Conservation (phyloP, 2,329 filamentous ascomycete species). For the Neurospora sp. region DNA sequence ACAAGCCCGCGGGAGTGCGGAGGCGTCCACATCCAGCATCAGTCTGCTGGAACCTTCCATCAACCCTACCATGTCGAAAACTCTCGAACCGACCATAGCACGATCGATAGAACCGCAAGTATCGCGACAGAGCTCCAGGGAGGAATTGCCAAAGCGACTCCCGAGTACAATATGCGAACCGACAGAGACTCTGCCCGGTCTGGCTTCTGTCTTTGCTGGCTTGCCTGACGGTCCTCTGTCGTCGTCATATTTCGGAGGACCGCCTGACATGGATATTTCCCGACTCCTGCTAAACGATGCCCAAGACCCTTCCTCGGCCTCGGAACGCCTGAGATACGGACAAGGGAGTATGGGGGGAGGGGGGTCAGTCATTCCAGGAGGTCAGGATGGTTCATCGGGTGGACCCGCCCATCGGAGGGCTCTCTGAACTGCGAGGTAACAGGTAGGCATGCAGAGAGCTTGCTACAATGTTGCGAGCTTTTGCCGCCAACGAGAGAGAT, state of each 20-base stretch:
- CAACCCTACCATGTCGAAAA: constrained; percentile 38
- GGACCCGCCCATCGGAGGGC: constrained; percentile 3
- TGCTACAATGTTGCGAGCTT: neutral
- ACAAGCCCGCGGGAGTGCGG: constrained; percentile 18
- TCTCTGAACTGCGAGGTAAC: neutral
- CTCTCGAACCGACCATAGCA: constrained; percentile 29
- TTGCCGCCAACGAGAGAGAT: neutral
- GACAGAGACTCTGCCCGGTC: constrained; percentile 26
- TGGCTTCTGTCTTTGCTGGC: constrained; percentile 28
- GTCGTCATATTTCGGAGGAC: constrained; percentile 30
- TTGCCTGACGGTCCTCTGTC: constrained; percentile 30
- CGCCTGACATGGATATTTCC: constrained; percentile 53
- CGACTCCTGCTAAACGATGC: constrained; percentile 48
- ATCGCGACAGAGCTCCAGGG: constrained; percentile 32
- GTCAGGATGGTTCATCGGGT: constrained; percentile 1
- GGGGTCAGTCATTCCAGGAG: neutral
- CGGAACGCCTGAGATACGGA: neutral
- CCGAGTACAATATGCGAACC: constrained; percentile 20
- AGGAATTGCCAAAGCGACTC: constrained; percentile 38
- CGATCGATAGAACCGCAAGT: constrained; percentile 32
- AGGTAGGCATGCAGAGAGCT: constrained; percentile 1
- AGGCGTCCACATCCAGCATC: constrained; percentile 26
- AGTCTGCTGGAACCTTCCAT: constrained; percentile 40
- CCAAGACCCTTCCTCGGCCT: constrained; percentile 11
- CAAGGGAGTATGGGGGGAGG: neutral